Percentiles rank a stretch among this genome's conserved stretches.
phyloP scores from a whole-genome alignment of 805 yeast species.

The Yarrowia sp. region DNA sequence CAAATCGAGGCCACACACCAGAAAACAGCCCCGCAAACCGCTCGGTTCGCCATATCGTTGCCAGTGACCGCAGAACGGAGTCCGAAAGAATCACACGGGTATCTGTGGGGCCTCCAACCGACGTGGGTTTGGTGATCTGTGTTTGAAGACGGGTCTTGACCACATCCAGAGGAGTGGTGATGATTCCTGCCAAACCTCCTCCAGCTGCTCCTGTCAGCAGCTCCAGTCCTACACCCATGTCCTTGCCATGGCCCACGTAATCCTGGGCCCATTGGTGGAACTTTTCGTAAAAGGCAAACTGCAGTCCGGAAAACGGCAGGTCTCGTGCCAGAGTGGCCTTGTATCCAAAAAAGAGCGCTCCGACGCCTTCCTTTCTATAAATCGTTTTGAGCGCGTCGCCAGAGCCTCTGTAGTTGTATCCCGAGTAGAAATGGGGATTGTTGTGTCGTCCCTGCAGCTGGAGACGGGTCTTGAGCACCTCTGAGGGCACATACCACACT shows the following conservation, averaged over 20 bases:
- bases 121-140: slow-evolving; percentile 44
- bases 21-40: slow-evolving; percentile 79
- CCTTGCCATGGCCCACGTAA: slow-evolving; percentile 33
- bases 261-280: slow-evolving; percentile 40
- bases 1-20: slow-evolving; percentile 94
- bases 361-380: slow-evolving; percentile 62
- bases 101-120: background rate
- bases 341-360: slow-evolving; percentile 82
- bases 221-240: slow-evolving; percentile 50
- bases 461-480: slow-evolving; percentile 86
- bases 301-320: slow-evolving; percentile 92
- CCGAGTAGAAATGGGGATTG: slow-evolving; percentile 72
- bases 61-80: slow-evolving; percentile 52
- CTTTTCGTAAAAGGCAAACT: slow-evolving; percentile 91
- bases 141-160: slow-evolving; percentile 93
- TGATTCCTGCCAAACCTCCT: slow-evolving; percentile 92
- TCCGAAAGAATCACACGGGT: slow-evolving; percentile 36
- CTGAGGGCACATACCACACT: slow-evolving; percentile 89
- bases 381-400: slow-evolving; percentile 67
- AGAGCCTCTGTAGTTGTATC: slow-evolving; percentile 81
- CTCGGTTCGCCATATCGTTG: slow-evolving; percentile 61
- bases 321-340: slow-evolving; percentile 91
- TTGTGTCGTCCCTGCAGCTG: slow-evolving; percentile 89
- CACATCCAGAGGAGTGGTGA: slow-evolving; percentile 92
- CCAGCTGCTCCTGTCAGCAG: slow-evolving; percentile 90